Evolutionary conservation across 2,329 filamentous ascomycete genomes (phyloP), one percentile per base, ranked within the genome.

Genomic region (Teratosphaeria destructans): DNA sequence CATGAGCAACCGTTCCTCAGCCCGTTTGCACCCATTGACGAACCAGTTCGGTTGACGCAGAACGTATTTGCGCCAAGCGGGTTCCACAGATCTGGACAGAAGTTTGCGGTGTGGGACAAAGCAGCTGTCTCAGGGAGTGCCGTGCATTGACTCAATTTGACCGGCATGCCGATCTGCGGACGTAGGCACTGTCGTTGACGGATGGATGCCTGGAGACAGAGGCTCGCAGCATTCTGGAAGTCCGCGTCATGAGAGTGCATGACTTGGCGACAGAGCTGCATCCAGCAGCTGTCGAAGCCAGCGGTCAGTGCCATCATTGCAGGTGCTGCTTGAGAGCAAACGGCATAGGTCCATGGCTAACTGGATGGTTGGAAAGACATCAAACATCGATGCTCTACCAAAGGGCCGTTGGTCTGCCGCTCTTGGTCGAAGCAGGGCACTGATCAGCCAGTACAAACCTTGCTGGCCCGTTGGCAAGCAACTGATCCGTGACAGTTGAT

Each of bases 101-200:
- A 64, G 65, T 66, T 68, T 69, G 67, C 67, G 65, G 65, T 68
- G 66, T 65, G 62, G 60, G 58, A 68, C 66, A 68, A 67, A 66
- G 66, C 65, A 61, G 59, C 55, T 62, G 59, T 63, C 61, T 65
- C 60, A 61, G 53, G 53, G 34, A 37, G 53, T 32, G 27, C 53
- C 53, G 53, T 32, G 53, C 53, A 32, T 54, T 54, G 53, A 54
- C 34, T 54, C 53, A 32, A 26, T 19, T n/a, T 54, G 53, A 4
- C 53, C 53, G 43, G 1, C n/a, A 49, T 49, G 43, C 43, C n/a
- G 43, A 49, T 49, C 43, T 49, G 16, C 43, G 43, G 43, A 49
- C 26, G 43, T 3, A 49, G n/a, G 43, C 43, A 49, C 37, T 14
- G 43, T 49, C 8, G 19, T 49, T 49, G 43, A 49, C 43, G 43